Conservation (phyloP, 768 basidiomycete genomes). For the Paxillus ammoniavirescens region DNA sequence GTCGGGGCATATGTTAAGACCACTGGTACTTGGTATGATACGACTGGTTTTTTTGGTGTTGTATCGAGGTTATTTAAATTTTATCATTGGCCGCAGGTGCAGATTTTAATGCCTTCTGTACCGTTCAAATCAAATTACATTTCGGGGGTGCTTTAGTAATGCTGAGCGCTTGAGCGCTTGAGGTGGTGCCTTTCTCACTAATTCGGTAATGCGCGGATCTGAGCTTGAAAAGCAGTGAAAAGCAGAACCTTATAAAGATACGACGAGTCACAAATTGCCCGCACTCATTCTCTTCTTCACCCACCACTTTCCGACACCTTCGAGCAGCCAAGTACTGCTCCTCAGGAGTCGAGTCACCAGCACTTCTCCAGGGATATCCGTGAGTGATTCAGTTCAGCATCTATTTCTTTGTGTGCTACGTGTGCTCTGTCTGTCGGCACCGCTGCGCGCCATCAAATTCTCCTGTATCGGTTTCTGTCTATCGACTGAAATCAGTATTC, state of each 20-base stretch:
- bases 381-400: conserved; percentile 29
- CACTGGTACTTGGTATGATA: neutral
- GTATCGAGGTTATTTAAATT: neutral
- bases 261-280: conserved; percentile 23
- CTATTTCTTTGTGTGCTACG: conserved; percentile 31
- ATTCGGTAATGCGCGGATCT: conserved; percentile 28
- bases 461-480: conserved; percentile 26
- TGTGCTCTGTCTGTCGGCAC: conserved; percentile 22
- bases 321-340: conserved; percentile 24
- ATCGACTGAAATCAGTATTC: conserved; percentile 25
- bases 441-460: conserved; percentile 17
- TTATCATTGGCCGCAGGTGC: neutral
- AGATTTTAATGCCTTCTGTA: neutral
- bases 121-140: neutral
- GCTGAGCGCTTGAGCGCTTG: neutral
- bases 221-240: conserved; percentile 37
- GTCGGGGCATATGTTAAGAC: conserved; percentile 6
- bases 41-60: neutral
- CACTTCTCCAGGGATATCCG: conserved; percentile 16
- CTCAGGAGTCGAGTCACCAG: conserved; percentile 18
- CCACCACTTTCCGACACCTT: conserved; percentile 19
- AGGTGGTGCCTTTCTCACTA: conserved; percentile 14
- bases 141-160: conserved; percentile 1
- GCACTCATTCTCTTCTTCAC: conserved; percentile 6
- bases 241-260: conserved; percentile 23